Evolutionary conservation across 2,329 filamentous ascomycete genomes (phyloP).

Genomic region (Ceratocystis cacaofunesta): DNA sequence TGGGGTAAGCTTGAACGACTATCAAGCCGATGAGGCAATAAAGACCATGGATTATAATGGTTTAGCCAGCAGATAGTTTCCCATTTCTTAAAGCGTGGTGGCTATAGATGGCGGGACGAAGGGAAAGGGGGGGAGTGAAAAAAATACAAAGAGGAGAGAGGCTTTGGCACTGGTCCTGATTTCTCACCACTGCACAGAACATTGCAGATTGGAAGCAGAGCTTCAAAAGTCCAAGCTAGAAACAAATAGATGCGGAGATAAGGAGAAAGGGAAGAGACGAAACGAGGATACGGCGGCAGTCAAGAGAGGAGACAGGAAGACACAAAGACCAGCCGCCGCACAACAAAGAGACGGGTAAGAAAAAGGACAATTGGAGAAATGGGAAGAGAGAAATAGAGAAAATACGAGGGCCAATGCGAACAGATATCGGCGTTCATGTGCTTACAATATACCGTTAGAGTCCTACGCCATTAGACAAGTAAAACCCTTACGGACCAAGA

Average conservation of each 20-base stretch:
- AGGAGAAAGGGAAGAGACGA: not conserved
- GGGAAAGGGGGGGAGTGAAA: not conserved
- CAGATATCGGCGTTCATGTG: not conserved
- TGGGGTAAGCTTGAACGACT: not conserved
- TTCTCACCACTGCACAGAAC: not conserved
- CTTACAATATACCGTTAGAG: not conserved
- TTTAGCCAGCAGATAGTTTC: not conserved
- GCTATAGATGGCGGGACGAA: not conserved
- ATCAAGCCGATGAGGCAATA: not conserved
- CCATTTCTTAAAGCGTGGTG: not conserved
- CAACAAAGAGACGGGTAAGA: not conserved
- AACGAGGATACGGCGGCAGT: not conserved
- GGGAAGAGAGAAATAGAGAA: not conserved
- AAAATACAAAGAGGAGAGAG: not conserved
- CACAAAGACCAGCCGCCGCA: not conserved
- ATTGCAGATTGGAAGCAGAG: not conserved
- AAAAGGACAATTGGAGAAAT: not conserved
- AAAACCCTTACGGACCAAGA: not conserved
- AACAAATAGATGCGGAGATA: not conserved
- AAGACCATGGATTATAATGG: not conserved
- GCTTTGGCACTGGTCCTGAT: not conserved
- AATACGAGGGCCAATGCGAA: not conserved
- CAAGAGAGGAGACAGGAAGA: not conserved
- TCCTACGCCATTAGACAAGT: not conserved
- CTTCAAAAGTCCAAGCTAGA: not conserved